Evolutionary conservation across 23 red algal genomes (phyloP), one percentile per base, ranked within the genome.

Genomic region (Chondrus crispus): DNA sequence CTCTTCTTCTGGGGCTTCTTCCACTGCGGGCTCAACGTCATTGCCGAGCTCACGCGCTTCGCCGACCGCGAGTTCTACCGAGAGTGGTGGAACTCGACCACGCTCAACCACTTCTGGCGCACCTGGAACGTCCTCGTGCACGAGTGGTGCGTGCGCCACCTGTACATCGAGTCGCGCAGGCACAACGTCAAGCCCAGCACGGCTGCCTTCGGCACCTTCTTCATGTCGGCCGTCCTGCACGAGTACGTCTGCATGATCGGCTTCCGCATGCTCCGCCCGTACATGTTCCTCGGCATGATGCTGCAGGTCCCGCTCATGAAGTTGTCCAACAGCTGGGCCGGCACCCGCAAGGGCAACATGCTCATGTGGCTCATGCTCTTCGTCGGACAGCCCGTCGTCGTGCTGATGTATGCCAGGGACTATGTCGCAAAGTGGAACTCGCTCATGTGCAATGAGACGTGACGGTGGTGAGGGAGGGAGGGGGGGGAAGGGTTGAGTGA

Each of bases 61-160:
- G 96, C 92, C 20, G 96, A 98, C 62, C 71, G 96, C 32, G 81
- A 93, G 69, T 98, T 98, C 71, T 98, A 98, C 74, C 92, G 74
- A 39, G 96, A 93, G 22, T 98, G 96, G 96, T 98, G 96, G 96
- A 98, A 98, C 62, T 88, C 96, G 47, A 95, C 91, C 46, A 93
- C 91, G 42, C 75, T 98, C 53, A 64, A 95, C n/a, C 90, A 87
- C 46, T 98, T 98, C 62, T 98, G 96, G 96, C 84, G 89, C 18
- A 74, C 84, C 32, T 98, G 96, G 96, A 98, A 98, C 58, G 75
- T 95, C 54, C 92, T 84, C 9, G 96, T 98, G 43, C 92, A 98
- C 77, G 96, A 98, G 68, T 98, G 91, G 91, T 93, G 89, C 52
- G 48, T 98, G 53, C 96, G 96, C 18, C 96, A 98, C 58, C 51